A percentile compares a stretch with the other conserved stretches of the same genome.
These are phyloP conservation scores for Pseudopithomyces maydicus DNA, from an alignment of 2,329 filamentous ascomycete genomes.

Conservation along the genomic window DNA sequence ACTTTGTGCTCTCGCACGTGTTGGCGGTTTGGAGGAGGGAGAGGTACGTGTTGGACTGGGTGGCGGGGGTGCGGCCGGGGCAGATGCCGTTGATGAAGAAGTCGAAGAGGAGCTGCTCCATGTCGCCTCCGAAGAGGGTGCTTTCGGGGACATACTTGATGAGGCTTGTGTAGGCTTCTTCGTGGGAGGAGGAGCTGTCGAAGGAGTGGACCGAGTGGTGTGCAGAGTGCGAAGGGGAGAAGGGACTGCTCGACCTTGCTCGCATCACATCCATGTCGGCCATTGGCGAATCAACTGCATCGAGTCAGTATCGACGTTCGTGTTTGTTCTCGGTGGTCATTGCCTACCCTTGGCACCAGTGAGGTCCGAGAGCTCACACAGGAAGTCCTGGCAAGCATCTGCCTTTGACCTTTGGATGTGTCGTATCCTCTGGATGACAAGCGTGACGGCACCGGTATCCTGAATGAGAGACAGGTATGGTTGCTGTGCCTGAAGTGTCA, in stretches of 20 bases:
- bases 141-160: slow-evolving; percentile 35
- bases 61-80: slow-evolving; percentile 34
- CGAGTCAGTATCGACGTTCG: slow-evolving; percentile 13
- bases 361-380: slow-evolving; percentile 38
- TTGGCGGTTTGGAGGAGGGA: slow-evolving; percentile 29
- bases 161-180: slow-evolving; percentile 28
- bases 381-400: slow-evolving; percentile 41
- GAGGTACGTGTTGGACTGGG: slow-evolving; percentile 33
- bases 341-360: slow-evolving; percentile 34
- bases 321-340: background rate
- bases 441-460: slow-evolving; percentile 25
- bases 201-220: slow-evolving; percentile 27
- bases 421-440: slow-evolving; percentile 39
- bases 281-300: slow-evolving; percentile 31
- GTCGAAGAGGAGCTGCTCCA: slow-evolving; percentile 35
- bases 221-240: slow-evolving; percentile 26
- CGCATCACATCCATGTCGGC: slow-evolving; percentile 29
- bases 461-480: slow-evolving; percentile 34
- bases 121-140: slow-evolving; percentile 24
- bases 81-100: slow-evolving; percentile 41
- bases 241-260: slow-evolving; percentile 32
- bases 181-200: slow-evolving; percentile 31
- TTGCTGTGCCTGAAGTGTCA: slow-evolving; percentile 30
- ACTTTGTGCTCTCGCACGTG: slow-evolving; percentile 35
- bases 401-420: slow-evolving; percentile 40